phyloP scores from a whole-genome alignment of 148 eudicot genomes.

The Silene conica region DNA sequence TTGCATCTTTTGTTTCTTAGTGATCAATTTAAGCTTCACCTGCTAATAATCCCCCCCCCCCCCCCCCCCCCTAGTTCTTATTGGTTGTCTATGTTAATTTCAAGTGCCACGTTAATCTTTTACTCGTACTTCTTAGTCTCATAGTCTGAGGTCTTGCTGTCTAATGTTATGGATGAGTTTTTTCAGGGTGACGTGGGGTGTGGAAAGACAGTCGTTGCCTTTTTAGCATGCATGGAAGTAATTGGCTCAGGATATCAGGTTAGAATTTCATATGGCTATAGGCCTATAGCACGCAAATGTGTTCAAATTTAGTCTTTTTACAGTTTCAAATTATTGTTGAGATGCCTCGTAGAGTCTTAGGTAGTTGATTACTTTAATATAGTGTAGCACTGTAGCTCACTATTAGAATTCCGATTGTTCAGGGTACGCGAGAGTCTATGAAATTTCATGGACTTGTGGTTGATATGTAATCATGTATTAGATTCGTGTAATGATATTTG shows the following conservation, averaged over 20 bases:
- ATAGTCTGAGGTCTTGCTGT: conserved; percentile 5
- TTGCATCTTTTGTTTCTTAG: not conserved
- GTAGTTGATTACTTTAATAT: not conserved
- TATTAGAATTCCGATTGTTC: not conserved
- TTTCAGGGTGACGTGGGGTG: conserved; percentile 99
- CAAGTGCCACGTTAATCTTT: not conserved
- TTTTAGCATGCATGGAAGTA: conserved; percentile 94
- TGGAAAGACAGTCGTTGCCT: conserved; percentile 95
- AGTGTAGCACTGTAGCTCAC: not conserved
- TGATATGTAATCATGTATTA: not conserved
- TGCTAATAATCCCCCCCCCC: not conserved
- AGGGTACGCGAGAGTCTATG: not conserved
- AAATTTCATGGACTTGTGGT: not conserved
- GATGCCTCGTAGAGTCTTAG: not conserved
- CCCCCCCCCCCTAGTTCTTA: not conserved
- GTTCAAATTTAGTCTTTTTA: not conserved
- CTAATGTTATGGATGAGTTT: conserved; percentile 2
- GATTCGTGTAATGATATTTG: not conserved
- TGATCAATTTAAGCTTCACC: conserved; percentile 3
- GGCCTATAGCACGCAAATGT: conserved; percentile 1
- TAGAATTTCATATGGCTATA: not conserved
- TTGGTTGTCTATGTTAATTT: not conserved
- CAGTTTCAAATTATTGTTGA: not conserved
- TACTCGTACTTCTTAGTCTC: too few relatives aligned
- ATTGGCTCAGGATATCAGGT: conserved; percentile 94